Conservation (phyloP, 2,329 filamentous ascomycete species). For the Fragosphaeria purpurea region DNA sequence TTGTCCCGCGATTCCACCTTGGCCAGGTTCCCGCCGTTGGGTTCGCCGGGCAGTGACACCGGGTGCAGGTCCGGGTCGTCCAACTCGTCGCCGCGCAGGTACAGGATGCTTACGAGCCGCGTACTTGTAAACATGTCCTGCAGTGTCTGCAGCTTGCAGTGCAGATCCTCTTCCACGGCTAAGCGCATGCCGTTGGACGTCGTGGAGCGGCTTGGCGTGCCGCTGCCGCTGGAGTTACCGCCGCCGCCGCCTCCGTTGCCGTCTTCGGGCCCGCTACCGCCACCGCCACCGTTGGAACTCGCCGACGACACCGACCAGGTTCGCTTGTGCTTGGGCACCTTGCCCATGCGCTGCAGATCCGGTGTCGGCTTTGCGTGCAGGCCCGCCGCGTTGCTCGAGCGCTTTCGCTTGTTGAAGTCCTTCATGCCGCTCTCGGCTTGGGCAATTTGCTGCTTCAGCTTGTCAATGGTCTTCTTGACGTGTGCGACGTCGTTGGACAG, state of each 20-base stretch:
- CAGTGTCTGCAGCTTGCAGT: slow-evolving; percentile 65
- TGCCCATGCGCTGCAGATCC: slow-evolving; percentile 56
- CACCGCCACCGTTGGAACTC: slow-evolving; percentile 45
- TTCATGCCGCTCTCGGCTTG: slow-evolving; percentile 63
- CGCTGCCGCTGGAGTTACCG: neutral
- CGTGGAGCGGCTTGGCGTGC: neutral
- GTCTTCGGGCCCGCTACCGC: slow-evolving; percentile 1
- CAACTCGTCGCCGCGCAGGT: slow-evolving; percentile 63
- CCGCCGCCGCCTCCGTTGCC: neutral
- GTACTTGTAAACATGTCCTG: slow-evolving; percentile 88
- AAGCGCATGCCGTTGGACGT: slow-evolving; percentile 25
- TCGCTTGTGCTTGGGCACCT: slow-evolving; percentile 79
- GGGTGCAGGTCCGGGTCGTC: slow-evolving; percentile 75
- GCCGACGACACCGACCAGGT: slow-evolving; percentile 91
- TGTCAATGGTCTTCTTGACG: slow-evolving; percentile 94
- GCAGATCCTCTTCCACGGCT: slow-evolving; percentile 64
- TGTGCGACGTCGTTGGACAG: slow-evolving; percentile 90
- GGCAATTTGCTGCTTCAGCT: slow-evolving; percentile 84
- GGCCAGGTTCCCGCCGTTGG: slow-evolving; percentile 41
- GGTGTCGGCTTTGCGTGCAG: slow-evolving; percentile 6
- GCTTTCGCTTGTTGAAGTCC: slow-evolving; percentile 56
- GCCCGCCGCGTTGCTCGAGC: slow-evolving; percentile 32
- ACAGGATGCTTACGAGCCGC: slow-evolving; percentile 65
- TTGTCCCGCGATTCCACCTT: slow-evolving; percentile 40
- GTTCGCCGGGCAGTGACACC: slow-evolving; percentile 61